phyloP scores from a whole-genome alignment of 768 basidiomycete species.

The Clavaria fumosa region DNA sequence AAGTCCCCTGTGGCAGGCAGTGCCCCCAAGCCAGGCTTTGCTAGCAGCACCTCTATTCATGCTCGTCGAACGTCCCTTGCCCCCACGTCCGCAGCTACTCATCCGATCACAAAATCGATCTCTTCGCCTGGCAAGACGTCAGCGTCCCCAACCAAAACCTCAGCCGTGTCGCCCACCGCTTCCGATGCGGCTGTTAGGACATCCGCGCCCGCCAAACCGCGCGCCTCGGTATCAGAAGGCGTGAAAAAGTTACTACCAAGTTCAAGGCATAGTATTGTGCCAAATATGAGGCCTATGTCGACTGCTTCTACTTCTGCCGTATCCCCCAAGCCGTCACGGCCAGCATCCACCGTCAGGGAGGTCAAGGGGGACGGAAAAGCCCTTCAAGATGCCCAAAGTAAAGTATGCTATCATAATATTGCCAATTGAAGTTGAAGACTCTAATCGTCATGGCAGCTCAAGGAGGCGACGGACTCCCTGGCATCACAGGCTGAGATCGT shows the following conservation, averaged over 20 bases:
- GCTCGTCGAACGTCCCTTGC: conserved; percentile 9
- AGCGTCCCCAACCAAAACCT: conserved; percentile 18
- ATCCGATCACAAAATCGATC: conserved; percentile 29
- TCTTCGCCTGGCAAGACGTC: conserved; percentile 24
- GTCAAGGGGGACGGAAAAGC: conserved; percentile 45
- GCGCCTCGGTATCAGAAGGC: too few relatives aligned
- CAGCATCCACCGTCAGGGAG: conserved; percentile 55
- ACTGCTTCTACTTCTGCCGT: conserved; percentile 22
- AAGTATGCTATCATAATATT: conserved; percentile 29
- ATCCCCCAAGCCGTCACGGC: conserved; percentile 27
- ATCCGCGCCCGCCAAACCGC: conserved; percentile 19
- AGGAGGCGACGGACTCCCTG: conserved; percentile 38
- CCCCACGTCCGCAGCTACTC: conserved; percentile 19
- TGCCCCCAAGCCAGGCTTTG: too few relatives aligned
- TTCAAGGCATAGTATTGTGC: too few relatives aligned
- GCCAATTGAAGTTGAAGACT: conserved; percentile 2
- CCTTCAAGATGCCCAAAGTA: conserved; percentile 39
- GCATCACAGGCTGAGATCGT: conserved; percentile 35
- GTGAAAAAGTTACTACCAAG: too few relatives aligned
- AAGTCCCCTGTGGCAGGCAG: too few relatives aligned
- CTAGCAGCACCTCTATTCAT: too few relatives aligned
- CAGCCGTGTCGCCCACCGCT: too few relatives aligned
- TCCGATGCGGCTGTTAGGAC: too few relatives aligned
- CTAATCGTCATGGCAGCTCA: conserved; percentile 30
- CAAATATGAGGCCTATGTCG: too few relatives aligned